Conservation (phyloP, 306 rosid genomes). For the Cucumis sativus region Cucumber_9930_V3 NC_026655.2:7298001-7298500, state of each 20-base stretch:
- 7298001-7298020: conserved; percentile 96
- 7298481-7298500: neutral
- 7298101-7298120: neutral
- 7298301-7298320: neutral
- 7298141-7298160: neutral
- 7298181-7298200: neutral
- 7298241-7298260: neutral
- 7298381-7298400: neutral
- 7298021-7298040: conserved; percentile 98
- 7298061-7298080: conserved; percentile 62
- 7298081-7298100: conserved; percentile 2
- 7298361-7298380: neutral
- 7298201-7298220: neutral
- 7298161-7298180: neutral
- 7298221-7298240: neutral
- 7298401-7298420: neutral
- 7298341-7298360: neutral
- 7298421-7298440: neutral
- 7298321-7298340: neutral
- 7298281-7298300: neutral
- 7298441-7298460: neutral
- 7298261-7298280: neutral
- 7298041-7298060: conserved; percentile 96
- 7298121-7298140: neutral
- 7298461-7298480: neutral